phyloP scores from a whole-genome alignment of 441 rosid species.

The Codiaeum variegatum region DNA sequence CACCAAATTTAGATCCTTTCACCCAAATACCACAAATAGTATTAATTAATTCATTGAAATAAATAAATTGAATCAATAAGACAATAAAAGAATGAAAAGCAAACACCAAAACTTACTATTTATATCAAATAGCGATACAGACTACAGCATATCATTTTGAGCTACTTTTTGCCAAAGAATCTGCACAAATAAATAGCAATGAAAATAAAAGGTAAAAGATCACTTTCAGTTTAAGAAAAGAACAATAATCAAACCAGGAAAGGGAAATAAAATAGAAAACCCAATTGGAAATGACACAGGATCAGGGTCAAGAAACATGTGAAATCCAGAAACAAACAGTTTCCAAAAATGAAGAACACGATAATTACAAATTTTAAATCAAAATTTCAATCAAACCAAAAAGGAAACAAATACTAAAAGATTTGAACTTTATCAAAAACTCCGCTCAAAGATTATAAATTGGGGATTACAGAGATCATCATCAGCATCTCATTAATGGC shows the following conservation, averaged over 20 bases:
- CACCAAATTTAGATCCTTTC: constrained; percentile 12
- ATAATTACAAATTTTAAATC: not conserved
- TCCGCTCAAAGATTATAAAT: not conserved
- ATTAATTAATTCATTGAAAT: constrained; percentile 12
- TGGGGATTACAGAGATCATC: not conserved
- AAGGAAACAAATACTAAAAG: not conserved
- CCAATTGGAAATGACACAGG: constrained; percentile 14
- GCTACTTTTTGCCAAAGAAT: constrained; percentile 9
- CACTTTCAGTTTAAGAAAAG: constrained; percentile 4
- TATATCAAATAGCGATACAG: constrained; percentile 13
- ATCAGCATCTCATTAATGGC: not conserved
- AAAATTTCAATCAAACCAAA: not conserved
- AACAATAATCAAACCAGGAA: not conserved
- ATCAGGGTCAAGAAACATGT: constrained; percentile 17
- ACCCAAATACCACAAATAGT: constrained; percentile 8
- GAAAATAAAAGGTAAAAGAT: constrained; percentile 15
- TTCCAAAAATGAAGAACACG: not conserved
- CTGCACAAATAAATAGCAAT: constrained; percentile 26
- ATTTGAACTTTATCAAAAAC: not conserved
- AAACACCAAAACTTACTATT: constrained; percentile 21
- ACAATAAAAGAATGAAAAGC: not conserved
- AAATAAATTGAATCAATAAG: constrained; percentile 4
- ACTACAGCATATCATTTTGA: constrained; percentile 13
- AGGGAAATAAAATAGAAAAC: constrained; percentile 8
- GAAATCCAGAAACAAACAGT: constrained; percentile 17